phyloP scores from a whole-genome alignment of 495 filamentous ascomycete genomes.

The Aspergillus ostianus region DNA sequence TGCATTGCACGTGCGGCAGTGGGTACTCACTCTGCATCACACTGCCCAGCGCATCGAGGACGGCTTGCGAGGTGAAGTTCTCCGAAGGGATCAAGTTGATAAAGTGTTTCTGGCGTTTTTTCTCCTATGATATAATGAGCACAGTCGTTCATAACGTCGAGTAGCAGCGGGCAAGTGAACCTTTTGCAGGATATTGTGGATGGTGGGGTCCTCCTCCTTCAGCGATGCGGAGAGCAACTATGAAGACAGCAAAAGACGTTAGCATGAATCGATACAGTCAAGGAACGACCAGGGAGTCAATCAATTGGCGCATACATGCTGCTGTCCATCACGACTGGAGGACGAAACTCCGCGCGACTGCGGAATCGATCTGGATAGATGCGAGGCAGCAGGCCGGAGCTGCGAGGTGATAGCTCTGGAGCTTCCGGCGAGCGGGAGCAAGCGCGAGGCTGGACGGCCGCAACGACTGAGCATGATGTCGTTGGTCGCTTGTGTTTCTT shows the following conservation, averaged over 20 bases:
- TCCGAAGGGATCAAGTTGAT: constrained; percentile 98
- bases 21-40: constrained; percentile 86
- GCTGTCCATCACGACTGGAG: constrained; percentile 40
- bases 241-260: constrained; percentile 2
- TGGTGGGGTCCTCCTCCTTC: constrained; percentile 79
- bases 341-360: constrained; percentile 42
- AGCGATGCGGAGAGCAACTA: constrained; percentile 79
- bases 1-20: not conserved
- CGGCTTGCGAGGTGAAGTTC: constrained; percentile 97
- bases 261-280: not conserved
- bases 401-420: constrained; percentile 16
- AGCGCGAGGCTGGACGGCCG: constrained; percentile 40
- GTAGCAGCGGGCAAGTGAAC: constrained; percentile 44
- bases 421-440: constrained; percentile 35
- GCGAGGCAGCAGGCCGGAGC: constrained; percentile 20
- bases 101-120: constrained; percentile 91
- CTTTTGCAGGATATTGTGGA: constrained; percentile 87
- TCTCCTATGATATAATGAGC: constrained; percentile 61
- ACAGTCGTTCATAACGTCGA: not conserved
- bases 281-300: not conserved
- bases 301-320: constrained; percentile 32
- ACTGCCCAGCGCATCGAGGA: constrained; percentile 93
- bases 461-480: constrained; percentile 43
- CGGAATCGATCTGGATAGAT: constrained; percentile 19
- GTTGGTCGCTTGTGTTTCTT: not conserved